Percentiles rank a stretch among this genome's conserved stretches.
Conservation (phyloP, 305 asterid genomes). For the Fraxinus baroniana region DNA sequence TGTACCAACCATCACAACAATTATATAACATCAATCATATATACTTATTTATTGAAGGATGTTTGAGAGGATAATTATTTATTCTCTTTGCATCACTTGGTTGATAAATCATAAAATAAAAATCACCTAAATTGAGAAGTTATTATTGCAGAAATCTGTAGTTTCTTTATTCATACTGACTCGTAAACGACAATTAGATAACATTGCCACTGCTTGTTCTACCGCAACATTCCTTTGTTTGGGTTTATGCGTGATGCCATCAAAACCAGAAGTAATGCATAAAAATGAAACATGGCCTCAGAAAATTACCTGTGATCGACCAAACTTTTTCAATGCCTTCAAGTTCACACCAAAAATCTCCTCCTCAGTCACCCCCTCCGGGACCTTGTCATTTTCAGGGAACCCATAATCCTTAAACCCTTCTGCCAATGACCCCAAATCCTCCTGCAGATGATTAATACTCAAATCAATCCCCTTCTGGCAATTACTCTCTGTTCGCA, state of each 20-base stretch:
- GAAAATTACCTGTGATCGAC: slow-evolving; percentile 67
- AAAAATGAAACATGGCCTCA: slow-evolving; percentile 8
- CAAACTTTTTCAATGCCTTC: slow-evolving; percentile 69
- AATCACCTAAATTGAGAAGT: slow-evolving; percentile 2
- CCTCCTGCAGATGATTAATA: slow-evolving; percentile 57
- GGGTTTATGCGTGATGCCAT: background rate
- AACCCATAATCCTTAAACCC: slow-evolving; percentile 65
- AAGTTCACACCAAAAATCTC: slow-evolving; percentile 50
- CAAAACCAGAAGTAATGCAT: background rate
- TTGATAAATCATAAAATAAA: background rate
- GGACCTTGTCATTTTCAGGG: slow-evolving; percentile 42
- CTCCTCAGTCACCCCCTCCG: slow-evolving; percentile 55
- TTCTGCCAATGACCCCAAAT: slow-evolving; percentile 80
- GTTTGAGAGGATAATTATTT: background rate
- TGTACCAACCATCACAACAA: background rate
- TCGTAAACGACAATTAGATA: background rate
- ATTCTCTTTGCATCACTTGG: slow-evolving; percentile 6
- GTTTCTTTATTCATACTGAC: background rate
- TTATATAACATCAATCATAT: background rate
- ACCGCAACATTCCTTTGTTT: background rate
- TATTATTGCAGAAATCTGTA: background rate
- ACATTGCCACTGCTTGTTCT: background rate
- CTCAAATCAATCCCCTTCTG: slow-evolving; percentile 46
- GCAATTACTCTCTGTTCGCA: slow-evolving; percentile 38
- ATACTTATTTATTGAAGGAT: background rate